Conservation (phyloP, 2,329 filamentous ascomycete species). For the Aspergillus hiratsukae region DNA sequence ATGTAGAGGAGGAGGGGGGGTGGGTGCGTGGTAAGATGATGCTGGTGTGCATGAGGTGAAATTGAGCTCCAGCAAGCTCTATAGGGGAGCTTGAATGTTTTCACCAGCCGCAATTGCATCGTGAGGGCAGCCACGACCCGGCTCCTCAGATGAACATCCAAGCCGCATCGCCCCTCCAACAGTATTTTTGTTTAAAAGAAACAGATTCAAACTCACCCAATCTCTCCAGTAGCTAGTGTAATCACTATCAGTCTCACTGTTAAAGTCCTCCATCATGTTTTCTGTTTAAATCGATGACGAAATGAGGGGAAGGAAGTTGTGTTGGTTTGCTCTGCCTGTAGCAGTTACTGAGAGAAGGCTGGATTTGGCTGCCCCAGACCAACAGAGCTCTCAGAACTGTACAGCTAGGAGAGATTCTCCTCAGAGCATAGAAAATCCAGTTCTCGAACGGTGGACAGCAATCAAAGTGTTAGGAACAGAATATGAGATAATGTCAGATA, state of each 20-base stretch:
- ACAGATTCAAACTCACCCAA: constrained; percentile 67
- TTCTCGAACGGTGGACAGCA: background rate
- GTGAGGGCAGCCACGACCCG: constrained; percentile 2
- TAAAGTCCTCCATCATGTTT: constrained; percentile 84
- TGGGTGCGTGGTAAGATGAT: background rate
- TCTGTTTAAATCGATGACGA: background rate
- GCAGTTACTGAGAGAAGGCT: constrained; percentile 20
- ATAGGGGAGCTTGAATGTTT: background rate
- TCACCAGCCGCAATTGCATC: constrained; percentile 9
- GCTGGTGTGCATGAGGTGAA: background rate
- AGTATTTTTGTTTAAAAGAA: constrained; percentile 6
- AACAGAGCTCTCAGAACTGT: constrained; percentile 20
- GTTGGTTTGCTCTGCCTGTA: constrained; percentile 18
- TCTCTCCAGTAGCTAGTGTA: constrained; percentile 99
- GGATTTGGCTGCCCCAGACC: constrained; percentile 15
- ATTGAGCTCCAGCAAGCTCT: background rate
- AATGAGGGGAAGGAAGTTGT: constrained; percentile 10
- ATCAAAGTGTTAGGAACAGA: background rate
- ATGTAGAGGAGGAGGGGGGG: background rate
- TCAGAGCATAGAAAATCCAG: constrained; percentile 13
- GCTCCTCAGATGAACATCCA: constrained; percentile 5
- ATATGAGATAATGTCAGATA: background rate
- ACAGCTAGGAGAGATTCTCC: constrained; percentile 13
- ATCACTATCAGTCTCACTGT: constrained; percentile 96
- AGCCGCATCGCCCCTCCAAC: constrained; percentile 6